phyloP scores from a whole-genome alignment of 1,284 basidiomycete genomes.

The Ceratobasidium sp. region DNA sequence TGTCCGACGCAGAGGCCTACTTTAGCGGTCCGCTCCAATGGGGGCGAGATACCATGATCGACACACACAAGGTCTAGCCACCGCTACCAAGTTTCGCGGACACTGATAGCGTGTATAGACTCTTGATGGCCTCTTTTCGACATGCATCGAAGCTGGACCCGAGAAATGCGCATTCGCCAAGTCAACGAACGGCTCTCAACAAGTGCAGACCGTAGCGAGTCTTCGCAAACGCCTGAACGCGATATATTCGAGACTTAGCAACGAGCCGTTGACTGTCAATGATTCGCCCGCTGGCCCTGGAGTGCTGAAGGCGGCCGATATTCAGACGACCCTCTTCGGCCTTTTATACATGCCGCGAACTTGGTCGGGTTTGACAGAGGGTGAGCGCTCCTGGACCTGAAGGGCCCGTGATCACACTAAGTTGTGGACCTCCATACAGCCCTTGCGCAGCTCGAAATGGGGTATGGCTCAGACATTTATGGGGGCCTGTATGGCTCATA shows the following conservation, averaged over 20 bases:
- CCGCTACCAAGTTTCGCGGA: background rate
- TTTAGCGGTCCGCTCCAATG: conserved; percentile 42
- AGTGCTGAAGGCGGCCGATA: conserved; percentile 7
- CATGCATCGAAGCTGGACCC: background rate
- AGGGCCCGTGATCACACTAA: background rate
- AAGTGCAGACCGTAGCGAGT: conserved; percentile 6
- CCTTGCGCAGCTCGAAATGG: conserved; percentile 1
- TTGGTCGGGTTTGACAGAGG: background rate
- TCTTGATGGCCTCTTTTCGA: conserved; percentile 34
- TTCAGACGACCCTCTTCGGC: background rate
- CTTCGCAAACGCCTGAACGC: conserved; percentile 18
- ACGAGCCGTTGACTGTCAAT: background rate
- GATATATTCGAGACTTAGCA: background rate
- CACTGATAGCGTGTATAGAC: background rate
- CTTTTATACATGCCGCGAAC: background rate
- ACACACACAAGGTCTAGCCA: conserved; percentile 40
- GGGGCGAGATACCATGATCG: conserved; percentile 40
- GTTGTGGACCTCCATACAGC: background rate
- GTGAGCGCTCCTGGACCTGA: background rate
- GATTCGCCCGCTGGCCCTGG: conserved; percentile 6
- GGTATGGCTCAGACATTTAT: background rate
- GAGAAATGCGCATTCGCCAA: conserved; percentile 7
- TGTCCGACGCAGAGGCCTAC: conserved; percentile 40
- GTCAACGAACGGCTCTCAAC: background rate
- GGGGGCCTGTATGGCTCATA: background rate